A percentile compares a stretch with the other conserved stretches of the same genome.
Evolutionary conservation across 2,329 filamentous ascomycete species (phyloP).

Genomic region (Colletotrichum sidae): DNA sequence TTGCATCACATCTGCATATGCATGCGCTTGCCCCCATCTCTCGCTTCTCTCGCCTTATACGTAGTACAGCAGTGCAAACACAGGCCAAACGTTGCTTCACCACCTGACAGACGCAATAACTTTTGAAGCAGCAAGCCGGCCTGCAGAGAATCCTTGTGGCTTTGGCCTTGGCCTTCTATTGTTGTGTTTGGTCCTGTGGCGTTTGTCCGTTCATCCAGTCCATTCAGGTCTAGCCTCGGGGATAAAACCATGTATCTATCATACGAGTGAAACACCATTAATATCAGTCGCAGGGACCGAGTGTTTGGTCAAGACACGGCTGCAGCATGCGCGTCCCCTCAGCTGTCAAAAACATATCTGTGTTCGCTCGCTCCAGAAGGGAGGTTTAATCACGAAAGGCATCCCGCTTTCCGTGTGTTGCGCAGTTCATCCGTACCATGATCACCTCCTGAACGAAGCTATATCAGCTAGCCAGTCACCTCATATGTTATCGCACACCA

Average conservation of each 20-base stretch:
- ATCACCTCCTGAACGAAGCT: neutral
- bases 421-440: neutral
- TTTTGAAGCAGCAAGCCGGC: too few species aligned
- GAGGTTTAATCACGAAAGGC: neutral
- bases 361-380: neutral
- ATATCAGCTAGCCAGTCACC: neutral
- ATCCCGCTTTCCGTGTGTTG: neutral
- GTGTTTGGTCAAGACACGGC: neutral
- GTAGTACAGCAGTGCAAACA: too few species aligned
- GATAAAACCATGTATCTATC: slow-evolving; percentile 3
- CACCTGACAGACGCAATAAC: too few species aligned
- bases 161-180: neutral
- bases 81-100: neutral
- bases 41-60: too few species aligned
- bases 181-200: neutral
- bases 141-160: neutral
- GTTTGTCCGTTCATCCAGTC: neutral
- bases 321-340: slow-evolving; percentile 9
- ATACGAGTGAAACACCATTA: slow-evolving; percentile 17
- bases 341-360: neutral
- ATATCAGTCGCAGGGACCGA: neutral
- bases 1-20: too few species aligned
- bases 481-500: slow-evolving; percentile 13
- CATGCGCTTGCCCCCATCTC: too few species aligned
- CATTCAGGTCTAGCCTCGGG: slow-evolving; percentile 7